Base-by-base conservation (phyloP, 768 basidiomycete species). In the Mycena indigotica region DNA sequence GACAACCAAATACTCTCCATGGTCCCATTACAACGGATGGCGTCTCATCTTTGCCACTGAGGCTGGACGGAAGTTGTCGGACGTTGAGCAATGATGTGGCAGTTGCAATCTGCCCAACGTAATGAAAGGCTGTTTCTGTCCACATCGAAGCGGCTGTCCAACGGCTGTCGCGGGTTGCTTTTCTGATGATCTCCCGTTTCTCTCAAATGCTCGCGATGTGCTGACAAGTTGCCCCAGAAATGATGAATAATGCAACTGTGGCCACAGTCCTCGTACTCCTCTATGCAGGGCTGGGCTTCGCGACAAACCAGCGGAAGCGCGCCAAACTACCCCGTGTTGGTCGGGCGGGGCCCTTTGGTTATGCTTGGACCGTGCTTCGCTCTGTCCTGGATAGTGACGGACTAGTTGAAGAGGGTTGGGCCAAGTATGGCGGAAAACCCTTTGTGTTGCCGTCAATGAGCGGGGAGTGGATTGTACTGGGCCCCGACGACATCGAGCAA, bases 391-490 rank as follows among this genome's bases (percentile, higher is more conserved):
- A 58, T 17, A 55, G 54, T 19, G 48, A 61, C 1, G 53, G 51
- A 15, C 29, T 66, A 0, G 49, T 66, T 4, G 52, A 64, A 26
- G 63, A 66, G 38, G 65, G 55, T 0, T 52, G 58, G 26, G 26
- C 45, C 21, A 50, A 46, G 28, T 66, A 60, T 49, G 63, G 53
- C 5, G 63, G 58, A 15, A 51, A 48, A 23, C 60, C 63, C 12
- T 66, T 61, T 29, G 44, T 61, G n/a, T 28, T 66, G 5, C 65
- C 65, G 6, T 58, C 65, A 3, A 41, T 64, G 32, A 52, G 38
- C 44, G 60, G 65, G 3, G 58, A 61, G 32, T 28, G 51, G 24
- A 52, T 66, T 24, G 50, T 64, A 3, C 49, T 64, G 26, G 60
- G 63, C 28, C 50, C 62, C 8, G 60, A 64, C 17, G 41, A 61